Base-by-base conservation (phyloP, 176 grass and related monocot genomes). In the Oryza brachyantha region DNA sequence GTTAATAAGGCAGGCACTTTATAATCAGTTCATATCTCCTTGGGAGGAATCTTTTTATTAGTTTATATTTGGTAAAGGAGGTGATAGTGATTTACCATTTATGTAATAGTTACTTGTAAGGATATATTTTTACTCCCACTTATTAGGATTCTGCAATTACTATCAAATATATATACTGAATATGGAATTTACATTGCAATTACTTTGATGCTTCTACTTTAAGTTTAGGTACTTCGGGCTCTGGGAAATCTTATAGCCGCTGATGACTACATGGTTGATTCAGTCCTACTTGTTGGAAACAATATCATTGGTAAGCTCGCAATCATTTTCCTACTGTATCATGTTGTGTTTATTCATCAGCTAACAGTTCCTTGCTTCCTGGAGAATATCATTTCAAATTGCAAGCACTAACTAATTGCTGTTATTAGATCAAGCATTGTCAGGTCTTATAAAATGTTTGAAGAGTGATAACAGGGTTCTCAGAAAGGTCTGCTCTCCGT, bases 171-270 rank as follows among this genome's bases (percentile, higher is more conserved):
- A 8, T 72, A 66, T 31, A 34, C 2, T 27, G 19, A 36, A 25
- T 67, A 31, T 29, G 40, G 27, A 83, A 83, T 83, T 80, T 28
- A 40, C 12, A 84, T 12, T 37, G n/a, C 21, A 55, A 5, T 61
- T 50, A 68, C 29, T 74, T 74, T 83, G 60, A 81, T 76, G 7
- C 61, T 88, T 83, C 28, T 81, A 34, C 36, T 75, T 79, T 70
- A 40, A 85, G 75, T 22, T 74, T 72, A 99, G 96, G 96, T 95
- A 61, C 90, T 99, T 81, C 92, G 96, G 32, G 88, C 90, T 85
- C 72, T 99, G 55, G 96, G 96, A 57, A 99, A 99, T 86, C 86
- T 99, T 74, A 81, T 95, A 81, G 96, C 96, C 24, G 90, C 77
- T 75, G 85, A 87, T 84, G 79, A 71, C 72, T 95, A 93, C 82